Evolutionary conservation across 2,329 filamentous ascomycete genomes (phyloP).

Genomic region (Talaromyces pinophilus): DNA sequence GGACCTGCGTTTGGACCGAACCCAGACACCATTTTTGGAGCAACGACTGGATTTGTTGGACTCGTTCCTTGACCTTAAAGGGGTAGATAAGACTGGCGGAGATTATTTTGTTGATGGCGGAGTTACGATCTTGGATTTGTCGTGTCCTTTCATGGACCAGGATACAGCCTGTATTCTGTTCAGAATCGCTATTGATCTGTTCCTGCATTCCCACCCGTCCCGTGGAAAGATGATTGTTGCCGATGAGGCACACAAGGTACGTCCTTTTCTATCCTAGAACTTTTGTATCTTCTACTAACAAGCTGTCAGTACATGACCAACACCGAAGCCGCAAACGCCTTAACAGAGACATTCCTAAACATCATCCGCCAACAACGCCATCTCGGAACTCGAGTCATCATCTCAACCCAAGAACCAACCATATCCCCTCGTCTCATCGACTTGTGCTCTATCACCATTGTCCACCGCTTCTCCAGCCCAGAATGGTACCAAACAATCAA

Average conservation of each 20-base stretch:
- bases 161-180: constrained; percentile 71
- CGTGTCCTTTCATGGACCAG: constrained; percentile 68
- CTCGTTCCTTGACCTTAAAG: constrained; percentile 28
- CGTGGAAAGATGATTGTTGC: constrained; percentile 66
- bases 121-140: constrained; percentile 70
- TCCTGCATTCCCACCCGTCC: constrained; percentile 56
- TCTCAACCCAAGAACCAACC: constrained; percentile 77
- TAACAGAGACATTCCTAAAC: constrained; percentile 64
- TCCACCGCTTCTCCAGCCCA: constrained; percentile 70
- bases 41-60: constrained; percentile 31
- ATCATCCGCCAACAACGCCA: constrained; percentile 73
- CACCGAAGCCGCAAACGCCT: constrained; percentile 51
- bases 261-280: constrained; percentile 19
- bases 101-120: constrained; percentile 24
- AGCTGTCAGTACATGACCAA: constrained; percentile 58
- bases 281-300: constrained; percentile 35
- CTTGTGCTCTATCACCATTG: constrained; percentile 69
- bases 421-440: constrained; percentile 69
- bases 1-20: constrained; percentile 20
- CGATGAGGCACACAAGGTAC: constrained; percentile 74
- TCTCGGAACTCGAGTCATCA: constrained; percentile 64
- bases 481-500: constrained; percentile 58
- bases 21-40: constrained; percentile 28
- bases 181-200: constrained; percentile 68
- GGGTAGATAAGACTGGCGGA: constrained; percentile 14